Evolutionary conservation across 106 monocot species (phyloP), one percentile per base, ranked within the genome.

Genomic region (Iris macrosiphon): DNA sequence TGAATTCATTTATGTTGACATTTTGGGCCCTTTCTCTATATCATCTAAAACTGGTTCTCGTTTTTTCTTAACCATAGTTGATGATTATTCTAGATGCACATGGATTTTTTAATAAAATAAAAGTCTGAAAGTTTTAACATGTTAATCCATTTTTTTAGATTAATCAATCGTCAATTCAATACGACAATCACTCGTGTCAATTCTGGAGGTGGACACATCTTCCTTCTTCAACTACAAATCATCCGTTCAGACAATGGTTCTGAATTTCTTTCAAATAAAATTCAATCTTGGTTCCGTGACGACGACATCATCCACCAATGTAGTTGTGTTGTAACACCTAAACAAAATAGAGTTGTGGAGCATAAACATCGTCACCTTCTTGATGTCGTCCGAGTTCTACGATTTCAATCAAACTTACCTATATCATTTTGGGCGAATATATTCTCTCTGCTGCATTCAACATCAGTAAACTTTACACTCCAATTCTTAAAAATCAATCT

Each of bases 141-240:
- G 41, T 42, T 42, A 42, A 42, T 42, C 41, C 41, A 42, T 42
- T 42, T 42, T 42, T 42, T 42, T 42, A 42, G 15, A 42, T 14
- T 42, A 42, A 42, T 42, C 9, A 42, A 42, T 42, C 8, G 41
- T 42, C 41, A 42, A 42, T 42, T 42, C 41, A 42, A 42, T 14
- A 42, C 15, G 2, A 42, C 8, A 13, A 42, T 42, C 41, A 42
- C 41, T 14, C 2, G 15, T 42, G 41, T 42, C 41, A 42, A 42
- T 42, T 42, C 41, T 42, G 41, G 2, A 42, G 2, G 2, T 1
- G 41, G 41, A 42, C 41, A 42, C 0, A 1, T 42, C 41, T 42
- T 42, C 15, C 41, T 42, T 42, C 41, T 14, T 14, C 15, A 42
- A 42, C 41, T 42, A 7, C 15, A 42, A 42, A 42, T 42, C 1